Conservation (phyloP, 164 flowering plant genomes). For the Saururus chinensis region DNA sequence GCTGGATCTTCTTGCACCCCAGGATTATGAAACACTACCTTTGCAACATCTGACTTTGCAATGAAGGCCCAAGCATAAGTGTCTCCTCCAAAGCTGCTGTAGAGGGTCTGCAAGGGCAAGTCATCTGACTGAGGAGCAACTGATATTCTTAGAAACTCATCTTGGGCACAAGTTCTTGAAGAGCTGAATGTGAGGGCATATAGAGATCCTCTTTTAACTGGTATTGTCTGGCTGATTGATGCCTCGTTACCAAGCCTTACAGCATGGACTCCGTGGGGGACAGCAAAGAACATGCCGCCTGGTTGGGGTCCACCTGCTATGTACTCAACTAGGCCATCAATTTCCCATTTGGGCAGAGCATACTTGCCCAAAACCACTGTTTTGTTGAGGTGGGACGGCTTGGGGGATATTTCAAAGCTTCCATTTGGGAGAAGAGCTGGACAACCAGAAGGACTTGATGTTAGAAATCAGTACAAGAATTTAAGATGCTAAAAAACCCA, state of each 20-base stretch:
- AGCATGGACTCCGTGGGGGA: slow-evolving; percentile 78
- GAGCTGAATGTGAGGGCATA: slow-evolving; percentile 87
- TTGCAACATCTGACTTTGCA: slow-evolving; percentile 30
- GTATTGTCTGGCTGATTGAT: slow-evolving; percentile 57
- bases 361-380: slow-evolving; percentile 46
- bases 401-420: slow-evolving; percentile 71
- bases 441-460: not conserved
- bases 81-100: slow-evolving; percentile 73
- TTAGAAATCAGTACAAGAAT: not conserved
- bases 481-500: not conserved
- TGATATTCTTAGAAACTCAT: slow-evolving; percentile 65
- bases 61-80: slow-evolving; percentile 68
- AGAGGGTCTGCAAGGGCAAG: slow-evolving; percentile 71
- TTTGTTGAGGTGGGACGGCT: slow-evolving; percentile 43
- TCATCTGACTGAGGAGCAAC: slow-evolving; percentile 60
- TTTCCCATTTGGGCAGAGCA: slow-evolving; percentile 77
- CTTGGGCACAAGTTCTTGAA: slow-evolving; percentile 91
- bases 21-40: slow-evolving; percentile 60
- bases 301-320: slow-evolving; percentile 84
- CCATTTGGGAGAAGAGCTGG: slow-evolving; percentile 88
- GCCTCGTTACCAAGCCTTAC: slow-evolving; percentile 94
- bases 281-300: slow-evolving; percentile 77
- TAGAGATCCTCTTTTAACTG: slow-evolving; percentile 42
- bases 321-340: slow-evolving; percentile 80
- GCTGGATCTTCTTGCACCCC: slow-evolving; percentile 91